Evolutionary conservation across 352 stramenopile genomes (phyloP).

Genomic region (Phytophthora quininea): DNA sequence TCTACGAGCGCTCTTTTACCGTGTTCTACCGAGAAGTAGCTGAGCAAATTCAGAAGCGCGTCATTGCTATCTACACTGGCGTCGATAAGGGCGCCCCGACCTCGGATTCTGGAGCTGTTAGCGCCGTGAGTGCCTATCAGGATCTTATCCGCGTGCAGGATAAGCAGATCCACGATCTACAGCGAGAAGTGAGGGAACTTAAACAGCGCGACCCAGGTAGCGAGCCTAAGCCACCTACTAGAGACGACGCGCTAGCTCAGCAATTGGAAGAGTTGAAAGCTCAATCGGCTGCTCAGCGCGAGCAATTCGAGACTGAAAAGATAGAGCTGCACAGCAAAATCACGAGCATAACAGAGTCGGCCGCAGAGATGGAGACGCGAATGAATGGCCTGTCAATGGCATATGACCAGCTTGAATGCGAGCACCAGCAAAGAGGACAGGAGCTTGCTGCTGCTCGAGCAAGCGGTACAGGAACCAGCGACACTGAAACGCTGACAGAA

Average conservation of each 20-base stretch:
- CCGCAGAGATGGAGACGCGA: conserved; percentile 43
- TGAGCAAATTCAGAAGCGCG: conserved; percentile 64
- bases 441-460: conserved; percentile 1
- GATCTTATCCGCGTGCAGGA: conserved; percentile 86
- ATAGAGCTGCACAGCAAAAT: conserved; percentile 38
- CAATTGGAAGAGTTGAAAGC: conserved; percentile 6
- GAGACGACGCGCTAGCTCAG: not conserved
- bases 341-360: conserved; percentile 29
- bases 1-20: conserved; percentile 74
- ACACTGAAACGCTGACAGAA: not conserved
- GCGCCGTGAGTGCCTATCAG: conserved; percentile 63
- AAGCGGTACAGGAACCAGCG: not conserved
- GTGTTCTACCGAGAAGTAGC: conserved; percentile 51
- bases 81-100: conserved; percentile 25
- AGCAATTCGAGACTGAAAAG: conserved; percentile 45
- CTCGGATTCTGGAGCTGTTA: conserved; percentile 20
- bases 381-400: conserved; percentile 54
- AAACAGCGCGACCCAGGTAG: conserved; percentile 8
- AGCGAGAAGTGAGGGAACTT: conserved; percentile 37
- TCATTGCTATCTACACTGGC: conserved; percentile 70
- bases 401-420: conserved; percentile 58
- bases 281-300: conserved; percentile 16
- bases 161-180: conserved; percentile 65
- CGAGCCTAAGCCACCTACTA: not conserved
- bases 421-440: conserved; percentile 34